A percentile compares a stretch with the other conserved stretches of the same genome.
These are phyloP conservation scores for Ceratocystis ficicola DNA, from an alignment of 2,329 filamentous ascomycete genomes.

Conservation along the genomic window DNA sequence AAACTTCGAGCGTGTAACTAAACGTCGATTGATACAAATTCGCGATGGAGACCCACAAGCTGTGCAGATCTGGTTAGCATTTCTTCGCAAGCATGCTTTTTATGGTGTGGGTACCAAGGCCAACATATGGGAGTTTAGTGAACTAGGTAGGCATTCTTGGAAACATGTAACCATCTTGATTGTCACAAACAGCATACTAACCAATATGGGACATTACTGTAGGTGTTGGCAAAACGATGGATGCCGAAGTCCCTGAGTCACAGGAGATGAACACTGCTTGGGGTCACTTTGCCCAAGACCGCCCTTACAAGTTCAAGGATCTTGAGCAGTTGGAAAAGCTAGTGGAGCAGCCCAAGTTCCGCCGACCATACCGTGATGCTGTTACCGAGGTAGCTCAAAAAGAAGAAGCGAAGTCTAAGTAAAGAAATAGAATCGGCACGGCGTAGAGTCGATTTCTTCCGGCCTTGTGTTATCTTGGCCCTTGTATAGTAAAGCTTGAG, in stretches of 20 bases:
- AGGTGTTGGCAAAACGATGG: constrained; percentile 22
- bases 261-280: constrained; percentile 18
- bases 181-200: neutral
- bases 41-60: constrained; percentile 80
- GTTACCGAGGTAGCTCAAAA: neutral
- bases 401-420: neutral
- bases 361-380: constrained; percentile 20
- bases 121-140: constrained; percentile 82
- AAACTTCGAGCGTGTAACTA: constrained; percentile 88
- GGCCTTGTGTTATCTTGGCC: neutral
- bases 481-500: constrained; percentile 4
- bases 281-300: constrained; percentile 22
- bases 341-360: constrained; percentile 20
- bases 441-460: neutral
- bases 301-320: constrained; percentile 21
- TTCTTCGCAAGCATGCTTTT: constrained; percentile 81
- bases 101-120: constrained; percentile 99
- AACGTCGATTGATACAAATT: constrained; percentile 79
- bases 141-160: constrained; percentile 38
- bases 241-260: constrained; percentile 18
- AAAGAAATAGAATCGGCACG: neutral
- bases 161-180: neutral
- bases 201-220: neutral
- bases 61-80: constrained; percentile 85
- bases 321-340: constrained; percentile 19